These are phyloP conservation scores for Saxophila tyrrhenica DNA, from an alignment of 495 filamentous ascomycete genomes.

Conservation along the genomic window DNA sequence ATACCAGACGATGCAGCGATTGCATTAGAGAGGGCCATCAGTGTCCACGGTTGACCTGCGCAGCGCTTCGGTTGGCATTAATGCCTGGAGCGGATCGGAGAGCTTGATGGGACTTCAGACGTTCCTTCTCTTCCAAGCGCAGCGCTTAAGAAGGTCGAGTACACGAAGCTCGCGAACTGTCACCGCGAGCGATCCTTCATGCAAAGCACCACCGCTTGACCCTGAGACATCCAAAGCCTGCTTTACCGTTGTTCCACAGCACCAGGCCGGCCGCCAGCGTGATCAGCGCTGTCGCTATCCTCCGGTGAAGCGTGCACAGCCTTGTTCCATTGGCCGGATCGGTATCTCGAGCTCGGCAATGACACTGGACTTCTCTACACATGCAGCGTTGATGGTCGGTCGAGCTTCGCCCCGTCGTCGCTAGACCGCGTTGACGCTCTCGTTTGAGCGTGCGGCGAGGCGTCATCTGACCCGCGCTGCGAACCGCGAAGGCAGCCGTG, in stretches of 20 bases:
- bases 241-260: not conserved
- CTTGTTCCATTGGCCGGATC: not conserved
- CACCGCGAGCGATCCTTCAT: no score
- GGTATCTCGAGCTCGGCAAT: not conserved
- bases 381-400: no score
- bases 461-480: not conserved
- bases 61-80: not conserved
- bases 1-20: not conserved
- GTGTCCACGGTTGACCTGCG: not conserved
- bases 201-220: no score
- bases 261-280: not conserved
- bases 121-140: no score
- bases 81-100: not conserved
- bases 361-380: no score
- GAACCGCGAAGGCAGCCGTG: not conserved
- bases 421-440: not conserved
- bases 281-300: not conserved
- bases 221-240: not conserved
- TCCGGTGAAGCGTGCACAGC: not conserved
- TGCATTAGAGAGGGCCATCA: not conserved
- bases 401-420: not conserved
- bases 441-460: not conserved
- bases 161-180: no score
- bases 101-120: not conserved
- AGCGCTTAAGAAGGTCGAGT: no score